Base-by-base conservation (phyloP, 2,329 filamentous ascomycete genomes). In the Trichoderma polysporum region DNA sequence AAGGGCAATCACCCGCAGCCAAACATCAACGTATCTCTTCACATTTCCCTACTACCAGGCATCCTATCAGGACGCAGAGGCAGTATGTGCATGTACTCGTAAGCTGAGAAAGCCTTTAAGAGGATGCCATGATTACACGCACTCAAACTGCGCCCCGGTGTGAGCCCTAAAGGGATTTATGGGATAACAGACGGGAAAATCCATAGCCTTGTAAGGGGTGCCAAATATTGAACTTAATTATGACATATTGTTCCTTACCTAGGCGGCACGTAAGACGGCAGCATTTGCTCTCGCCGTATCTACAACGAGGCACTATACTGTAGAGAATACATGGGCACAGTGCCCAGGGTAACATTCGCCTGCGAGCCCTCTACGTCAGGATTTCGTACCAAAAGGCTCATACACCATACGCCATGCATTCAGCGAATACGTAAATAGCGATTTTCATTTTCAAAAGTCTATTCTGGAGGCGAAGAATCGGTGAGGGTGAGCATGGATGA, bases 51-150 rank as follows among this genome's bases (percentile, higher is more conserved):
- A 7, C 17, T 17, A n/a, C 5, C 9, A n/a, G 6, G 17, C 10
- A 19, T 17, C 37, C 8, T 4, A 2, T 7, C 8, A 22, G 17
- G 27, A 25, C 19, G 37, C 1, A 2, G 37, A 27, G 3, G 13
- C 56, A 47, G 9, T 31, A n/a, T 4, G 13, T 47, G 27, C 19
- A 35, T 37, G 31, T 35, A 25, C 27, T 52, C 10, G 54, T 52
- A 52, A 61, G 45, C 58, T 52, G 45, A 61, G 22, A 39, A 52
- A 31, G 45, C 58, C 58, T 27, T 27, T n/a, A 17, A 22, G n/a
- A 22, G 49, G 22, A 52, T 61, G 19, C 9, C n/a, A 60, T 39
- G 58, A 61, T 61, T 61, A 61, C 58, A 61, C 58, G 13, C 37
- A 39, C 2, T 22, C 22, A 52, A 35, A 31, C 58, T 61, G 58